Conservation (phyloP, 768 basidiomycete genomes). For the Kwoniella pini region DNA sequence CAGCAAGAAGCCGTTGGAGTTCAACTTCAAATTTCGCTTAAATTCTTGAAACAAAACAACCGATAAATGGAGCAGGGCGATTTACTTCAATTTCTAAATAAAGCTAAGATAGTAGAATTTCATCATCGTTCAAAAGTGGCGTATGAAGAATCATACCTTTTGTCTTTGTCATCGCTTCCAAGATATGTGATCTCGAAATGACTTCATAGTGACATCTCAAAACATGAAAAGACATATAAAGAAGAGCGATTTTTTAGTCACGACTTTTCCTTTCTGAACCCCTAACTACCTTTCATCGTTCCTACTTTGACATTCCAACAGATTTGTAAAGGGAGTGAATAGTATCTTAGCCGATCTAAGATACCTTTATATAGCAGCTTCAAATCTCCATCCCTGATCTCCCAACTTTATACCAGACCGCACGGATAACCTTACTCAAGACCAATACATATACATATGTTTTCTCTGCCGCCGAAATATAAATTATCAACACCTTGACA, state of each 20-base stretch:
- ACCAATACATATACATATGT: background rate
- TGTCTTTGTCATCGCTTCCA: background rate
- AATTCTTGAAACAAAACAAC: no score
- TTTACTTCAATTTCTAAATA: no score
- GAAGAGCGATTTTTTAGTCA: no score
- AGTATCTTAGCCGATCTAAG: background rate
- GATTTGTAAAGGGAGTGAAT: background rate
- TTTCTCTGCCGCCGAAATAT: no score
- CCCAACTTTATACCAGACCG: background rate
- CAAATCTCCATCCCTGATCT: background rate
- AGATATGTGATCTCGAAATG: background rate
- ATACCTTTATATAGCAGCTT: conserved; percentile 4
- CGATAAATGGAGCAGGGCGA: no score
- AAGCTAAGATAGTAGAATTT: no score
- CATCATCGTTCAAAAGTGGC: background rate
- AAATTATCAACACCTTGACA: no score
- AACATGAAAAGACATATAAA: no score
- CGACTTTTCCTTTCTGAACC: no score
- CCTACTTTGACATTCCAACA: background rate
- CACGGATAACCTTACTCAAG: background rate
- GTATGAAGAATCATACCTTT: background rate
- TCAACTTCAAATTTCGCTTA: no score
- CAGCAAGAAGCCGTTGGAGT: no score
- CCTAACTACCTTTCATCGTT: background rate
- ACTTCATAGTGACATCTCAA: no score